Conservation (phyloP, 345 rosid genomes). For the Reutealis trisperma region DNA sequence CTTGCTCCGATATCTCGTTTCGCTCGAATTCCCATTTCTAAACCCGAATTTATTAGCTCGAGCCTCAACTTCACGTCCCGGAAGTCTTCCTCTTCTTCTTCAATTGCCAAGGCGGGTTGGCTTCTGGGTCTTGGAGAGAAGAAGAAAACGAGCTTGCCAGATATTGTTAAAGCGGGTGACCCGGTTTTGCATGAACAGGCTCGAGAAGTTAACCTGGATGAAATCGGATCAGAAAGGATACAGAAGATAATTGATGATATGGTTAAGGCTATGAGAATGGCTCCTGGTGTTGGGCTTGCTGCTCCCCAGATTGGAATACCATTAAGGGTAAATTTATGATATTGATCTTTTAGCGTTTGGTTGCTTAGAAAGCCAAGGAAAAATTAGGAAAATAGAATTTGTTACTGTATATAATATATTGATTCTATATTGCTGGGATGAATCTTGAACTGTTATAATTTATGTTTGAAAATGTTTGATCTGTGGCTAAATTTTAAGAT, state of each 20-base stretch:
- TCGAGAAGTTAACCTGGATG: conserved; percentile 65
- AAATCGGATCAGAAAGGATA: conserved; percentile 78
- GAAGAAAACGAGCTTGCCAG: conserved; percentile 55
- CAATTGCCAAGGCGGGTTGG: conserved; percentile 82
- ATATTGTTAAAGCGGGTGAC: conserved; percentile 79
- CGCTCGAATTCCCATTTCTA: conserved; percentile 18
- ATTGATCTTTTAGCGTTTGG: not conserved
- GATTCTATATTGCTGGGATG: not conserved
- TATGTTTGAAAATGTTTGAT: too few species aligned
- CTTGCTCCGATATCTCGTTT: conserved; percentile 11
- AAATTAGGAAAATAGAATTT: not conserved
- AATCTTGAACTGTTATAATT: not conserved
- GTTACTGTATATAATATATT: not conserved
- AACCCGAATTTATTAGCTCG: conserved; percentile 11
- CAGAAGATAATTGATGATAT: conserved; percentile 84
- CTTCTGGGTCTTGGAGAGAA: conserved; percentile 74
- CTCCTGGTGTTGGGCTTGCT: conserved; percentile 95
- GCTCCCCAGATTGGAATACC: conserved; percentile 96
- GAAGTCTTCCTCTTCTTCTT: conserved; percentile 37
- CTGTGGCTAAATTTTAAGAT: too few species aligned
- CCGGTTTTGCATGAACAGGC: conserved; percentile 89
- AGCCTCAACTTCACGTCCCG: conserved; percentile 21
- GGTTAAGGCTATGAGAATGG: conserved; percentile 71
- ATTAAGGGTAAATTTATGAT: conserved; percentile 42
- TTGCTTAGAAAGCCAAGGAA: not conserved